A percentile compares a stretch with the other conserved stretches of the same genome.
These are phyloP conservation scores for Houttuynia cordata DNA, from an alignment of 164 flowering plant genomes.

Conservation along the genomic window DNA sequence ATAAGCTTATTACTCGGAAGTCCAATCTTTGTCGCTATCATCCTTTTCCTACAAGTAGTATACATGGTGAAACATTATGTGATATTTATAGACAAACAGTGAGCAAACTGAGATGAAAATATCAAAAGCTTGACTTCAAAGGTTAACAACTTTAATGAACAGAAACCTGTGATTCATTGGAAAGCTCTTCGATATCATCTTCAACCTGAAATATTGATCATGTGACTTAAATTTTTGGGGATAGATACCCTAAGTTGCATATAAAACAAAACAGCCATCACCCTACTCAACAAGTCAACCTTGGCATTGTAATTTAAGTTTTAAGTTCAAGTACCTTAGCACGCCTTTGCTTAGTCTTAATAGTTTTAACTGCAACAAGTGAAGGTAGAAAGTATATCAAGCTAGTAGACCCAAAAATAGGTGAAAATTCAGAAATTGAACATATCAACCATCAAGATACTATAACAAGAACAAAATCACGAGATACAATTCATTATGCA, in stretches of 20 bases:
- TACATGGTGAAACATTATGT: neutral
- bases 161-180: constrained; percentile 38
- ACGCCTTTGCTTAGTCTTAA: neutral
- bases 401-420: too few relatives aligned
- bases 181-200: constrained; percentile 51
- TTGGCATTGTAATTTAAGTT: neutral
- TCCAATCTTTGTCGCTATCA: constrained; percentile 52
- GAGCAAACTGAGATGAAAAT: neutral
- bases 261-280: neutral
- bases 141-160: neutral
- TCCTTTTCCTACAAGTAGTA: constrained; percentile 24
- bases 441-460: too few relatives aligned
- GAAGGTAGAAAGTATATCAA: too few relatives aligned
- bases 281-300: neutral
- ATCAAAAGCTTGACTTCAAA: neutral
- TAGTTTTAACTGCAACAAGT: neutral
- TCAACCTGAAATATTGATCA: constrained; percentile 26
- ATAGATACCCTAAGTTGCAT: neutral
- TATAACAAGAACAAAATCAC: too few relatives aligned
- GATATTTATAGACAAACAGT: neutral
- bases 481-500: too few relatives aligned
- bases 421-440: too few relatives aligned
- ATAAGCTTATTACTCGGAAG: constrained; percentile 7
- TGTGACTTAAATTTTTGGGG: constrained; percentile 1
- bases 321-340: neutral